Percentiles rank a stretch among this genome's conserved stretches.
These are phyloP conservation scores for Boletus calvinii DNA, from an alignment of 1,284 basidiomycete species.

Conservation along the genomic window DNA sequence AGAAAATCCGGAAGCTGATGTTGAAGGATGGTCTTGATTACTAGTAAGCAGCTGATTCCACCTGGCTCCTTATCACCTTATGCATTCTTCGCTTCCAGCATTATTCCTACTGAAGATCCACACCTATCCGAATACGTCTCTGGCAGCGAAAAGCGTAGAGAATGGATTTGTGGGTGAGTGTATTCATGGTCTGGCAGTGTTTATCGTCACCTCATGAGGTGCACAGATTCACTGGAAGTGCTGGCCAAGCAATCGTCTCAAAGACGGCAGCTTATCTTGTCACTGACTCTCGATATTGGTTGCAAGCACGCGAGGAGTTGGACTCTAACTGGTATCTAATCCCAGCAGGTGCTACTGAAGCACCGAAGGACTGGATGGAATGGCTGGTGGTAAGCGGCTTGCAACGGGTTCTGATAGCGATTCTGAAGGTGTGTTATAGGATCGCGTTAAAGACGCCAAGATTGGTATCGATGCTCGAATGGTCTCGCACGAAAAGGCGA, in stretches of 20 bases:
- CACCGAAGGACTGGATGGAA: conserved; percentile 74
- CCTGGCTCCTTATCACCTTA: conserved; percentile 11
- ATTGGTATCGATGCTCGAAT: conserved; percentile 91
- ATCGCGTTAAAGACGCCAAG: conserved; percentile 52
- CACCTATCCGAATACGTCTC: conserved; percentile 90
- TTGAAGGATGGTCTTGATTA: conserved; percentile 75
- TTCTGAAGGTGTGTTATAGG: conserved; percentile 34
- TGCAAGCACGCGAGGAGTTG: conserved; percentile 77
- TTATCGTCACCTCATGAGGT: conserved; percentile 4
- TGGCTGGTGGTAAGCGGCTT: conserved; percentile 59
- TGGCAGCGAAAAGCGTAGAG: conserved; percentile 74
- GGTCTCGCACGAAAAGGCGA: conserved; percentile 73
- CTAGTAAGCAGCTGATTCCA: conserved; percentile 60
- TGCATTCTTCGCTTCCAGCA: conserved; percentile 35
- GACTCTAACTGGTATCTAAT: conserved; percentile 80
- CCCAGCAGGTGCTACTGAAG: conserved; percentile 58
- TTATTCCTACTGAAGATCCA: conserved; percentile 84
- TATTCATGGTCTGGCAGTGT: background rate
- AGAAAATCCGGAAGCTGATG: conserved; percentile 70
- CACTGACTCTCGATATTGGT: conserved; percentile 89
- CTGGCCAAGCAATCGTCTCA: conserved; percentile 80
- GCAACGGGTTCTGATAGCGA: background rate
- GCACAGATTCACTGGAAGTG: conserved; percentile 80
- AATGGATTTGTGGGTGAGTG: conserved; percentile 80
- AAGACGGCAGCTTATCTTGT: conserved; percentile 68